These are phyloP conservation scores for Candida xiaguanensis DNA, from an alignment of 805 yeast species.

Conservation along the genomic window DNA sequence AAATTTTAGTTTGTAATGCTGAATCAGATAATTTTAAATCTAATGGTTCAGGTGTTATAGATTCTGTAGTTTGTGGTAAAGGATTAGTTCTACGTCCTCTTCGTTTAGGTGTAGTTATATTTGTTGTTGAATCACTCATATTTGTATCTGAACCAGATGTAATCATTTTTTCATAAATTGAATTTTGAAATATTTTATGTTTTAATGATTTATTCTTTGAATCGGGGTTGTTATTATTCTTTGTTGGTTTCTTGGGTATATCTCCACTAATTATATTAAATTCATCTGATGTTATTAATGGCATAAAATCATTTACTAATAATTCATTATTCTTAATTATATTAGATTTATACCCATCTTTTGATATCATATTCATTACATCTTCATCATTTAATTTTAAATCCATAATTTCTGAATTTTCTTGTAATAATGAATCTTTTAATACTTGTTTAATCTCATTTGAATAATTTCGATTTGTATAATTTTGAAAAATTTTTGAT, in stretches of 20 bases:
- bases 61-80: no score
- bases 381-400: not conserved
- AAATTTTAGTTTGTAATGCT: slow-evolving; percentile 36
- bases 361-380: slow-evolving; percentile 3
- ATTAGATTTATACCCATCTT: not conserved
- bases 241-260: slow-evolving; percentile 10
- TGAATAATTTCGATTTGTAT: slow-evolving; percentile 25
- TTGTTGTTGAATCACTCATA: slow-evolving; percentile 16
- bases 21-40: slow-evolving; percentile 30
- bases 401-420: not conserved
- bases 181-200: slow-evolving; percentile 38
- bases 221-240: slow-evolving; percentile 12
- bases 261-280: slow-evolving; percentile 40
- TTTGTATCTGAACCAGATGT: slow-evolving; percentile 42
- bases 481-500: slow-evolving; percentile 22
- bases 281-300: slow-evolving; percentile 33
- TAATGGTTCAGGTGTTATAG: slow-evolving; percentile 8
- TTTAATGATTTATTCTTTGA: slow-evolving; percentile 19
- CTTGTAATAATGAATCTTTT: slow-evolving; percentile 12
- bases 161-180: slow-evolving; percentile 30
- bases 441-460: slow-evolving; percentile 27
- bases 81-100: slow-evolving; percentile 31
- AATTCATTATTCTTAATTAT: slow-evolving; percentile 1
- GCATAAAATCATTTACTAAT: slow-evolving; percentile 40
- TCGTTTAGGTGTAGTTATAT: slow-evolving; percentile 24